Base-by-base conservation (phyloP, 2,329 filamentous ascomycete species). In the Didymella exigua region DNA sequence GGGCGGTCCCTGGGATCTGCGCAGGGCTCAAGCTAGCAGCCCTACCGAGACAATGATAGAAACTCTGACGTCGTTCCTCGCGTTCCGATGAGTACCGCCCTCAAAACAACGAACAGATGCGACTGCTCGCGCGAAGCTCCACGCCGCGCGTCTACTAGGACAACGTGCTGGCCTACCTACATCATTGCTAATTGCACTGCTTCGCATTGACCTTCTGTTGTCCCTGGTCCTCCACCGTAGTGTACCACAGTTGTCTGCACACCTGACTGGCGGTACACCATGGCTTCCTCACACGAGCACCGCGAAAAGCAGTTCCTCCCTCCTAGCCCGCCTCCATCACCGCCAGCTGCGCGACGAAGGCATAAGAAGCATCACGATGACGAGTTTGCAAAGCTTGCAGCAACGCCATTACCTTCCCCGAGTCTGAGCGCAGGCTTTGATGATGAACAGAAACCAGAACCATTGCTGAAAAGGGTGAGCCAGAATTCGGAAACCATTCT, bases 311-410 rank as follows among this genome's bases (percentile, higher is more conserved):
- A 59, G 9, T 49, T 61, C 23, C 56, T 65, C 14, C 65, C 68
- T 4, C 69, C 63, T 23, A 68, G 64, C 42, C 70, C 69, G 13
- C 70, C 69, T 7, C 69, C 65, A 33, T 70, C 67, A 24, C 68
- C 70, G n/a, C 63, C 64, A 24, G 40, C 54, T 9, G 49, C 61
- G 11, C 57, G 60, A 18, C 59, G 53, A 18, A 56, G 65, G 30
- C 62, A 59, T 19, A 71, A 61, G 44, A 69, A 69, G 54, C 64
- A 63, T 33, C 52, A 45, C 33, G 48, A 48, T 21, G 70, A 74
- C 23, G 67, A 70, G 1, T 74, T 75, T 51, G 61, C 69, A 36
- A 59, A 70, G 27, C 66, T 75, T 21, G 64, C 63, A 26, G 56
- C 52, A 9, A 60, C 62, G 11, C 68, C 67, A 11, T 45, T 67